A percentile compares a stretch with the other conserved stretches of the same genome.
Conservation (phyloP, 345 rosid genomes). For the Triadica sebifera region DNA sequence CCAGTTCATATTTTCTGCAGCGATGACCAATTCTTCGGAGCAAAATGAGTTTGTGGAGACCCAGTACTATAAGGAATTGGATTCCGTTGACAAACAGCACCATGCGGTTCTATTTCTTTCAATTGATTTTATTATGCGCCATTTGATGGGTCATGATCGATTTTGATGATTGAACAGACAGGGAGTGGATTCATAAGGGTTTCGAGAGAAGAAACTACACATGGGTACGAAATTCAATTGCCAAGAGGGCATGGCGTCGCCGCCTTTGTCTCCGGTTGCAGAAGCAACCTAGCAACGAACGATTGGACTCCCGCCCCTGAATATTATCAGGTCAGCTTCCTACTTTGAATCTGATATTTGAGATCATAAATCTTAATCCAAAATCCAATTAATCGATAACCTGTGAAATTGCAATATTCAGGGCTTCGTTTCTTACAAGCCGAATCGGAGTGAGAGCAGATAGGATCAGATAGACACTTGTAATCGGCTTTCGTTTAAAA, state of each 20-base stretch:
- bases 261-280: conserved; percentile 16
- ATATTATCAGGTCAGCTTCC: conserved; percentile 25
- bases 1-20: conserved; percentile 31
- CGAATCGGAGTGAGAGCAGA: conserved; percentile 55
- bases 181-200: conserved; percentile 69
- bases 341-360: background rate
- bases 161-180: conserved; percentile 40
- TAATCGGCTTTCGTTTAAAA: too few species aligned
- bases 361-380: too few species aligned
- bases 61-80: conserved; percentile 51
- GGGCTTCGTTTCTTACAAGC: conserved; percentile 47
- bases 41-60: conserved; percentile 65
- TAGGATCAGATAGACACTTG: background rate
- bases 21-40: conserved; percentile 21
- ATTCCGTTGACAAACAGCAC: conserved; percentile 65
- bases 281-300: too few species aligned
- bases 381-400: too few species aligned
- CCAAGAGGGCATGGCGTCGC: conserved; percentile 10
- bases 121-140: background rate
- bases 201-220: conserved; percentile 33
- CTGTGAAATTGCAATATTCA: conserved; percentile 2
- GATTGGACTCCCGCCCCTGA: too few species aligned
- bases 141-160: background rate
- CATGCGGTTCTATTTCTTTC: conserved; percentile 43
- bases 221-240: conserved; percentile 24